phyloP scores from a whole-genome alignment of 148 eudicot species.

The Salicornia ramosissima region DNA sequence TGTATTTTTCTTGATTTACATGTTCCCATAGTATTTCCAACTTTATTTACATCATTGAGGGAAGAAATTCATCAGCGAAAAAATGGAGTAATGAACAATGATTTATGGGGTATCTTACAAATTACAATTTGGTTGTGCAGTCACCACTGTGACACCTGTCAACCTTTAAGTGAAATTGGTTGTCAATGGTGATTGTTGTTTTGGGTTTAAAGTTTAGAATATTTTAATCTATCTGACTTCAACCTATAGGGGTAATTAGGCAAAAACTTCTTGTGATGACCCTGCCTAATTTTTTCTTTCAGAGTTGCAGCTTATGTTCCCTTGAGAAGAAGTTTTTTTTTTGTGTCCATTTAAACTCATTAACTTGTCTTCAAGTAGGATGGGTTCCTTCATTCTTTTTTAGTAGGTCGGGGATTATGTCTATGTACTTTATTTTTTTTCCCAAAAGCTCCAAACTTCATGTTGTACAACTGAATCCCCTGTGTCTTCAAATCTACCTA shows the following conservation, averaged over 20 bases:
- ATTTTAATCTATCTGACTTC: conserved; percentile 1
- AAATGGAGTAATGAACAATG: too few species aligned
- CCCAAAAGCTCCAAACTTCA: neutral
- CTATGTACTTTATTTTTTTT: too few species aligned
- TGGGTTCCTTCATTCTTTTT: neutral
- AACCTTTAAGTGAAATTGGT: neutral
- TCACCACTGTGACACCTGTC: neutral
- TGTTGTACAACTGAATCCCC: neutral
- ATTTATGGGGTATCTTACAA: too few species aligned
- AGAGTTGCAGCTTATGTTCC: neutral
- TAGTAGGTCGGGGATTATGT: neutral
- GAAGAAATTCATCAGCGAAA: neutral
- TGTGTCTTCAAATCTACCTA: too few species aligned
- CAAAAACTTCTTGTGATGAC: neutral
- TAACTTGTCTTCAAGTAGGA: neutral
- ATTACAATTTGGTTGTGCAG: neutral
- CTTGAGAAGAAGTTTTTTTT: neutral
- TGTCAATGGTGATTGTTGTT: conserved; percentile 3
- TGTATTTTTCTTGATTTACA: neutral
- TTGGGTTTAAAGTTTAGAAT: neutral
- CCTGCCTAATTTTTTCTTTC: neutral
- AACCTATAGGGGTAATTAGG: neutral
- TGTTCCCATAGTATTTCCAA: neutral
- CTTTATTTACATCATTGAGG: neutral
- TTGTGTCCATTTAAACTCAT: neutral